Conservation (phyloP, 306 rosid species). For the Mimosa bimucronata region DNA sequence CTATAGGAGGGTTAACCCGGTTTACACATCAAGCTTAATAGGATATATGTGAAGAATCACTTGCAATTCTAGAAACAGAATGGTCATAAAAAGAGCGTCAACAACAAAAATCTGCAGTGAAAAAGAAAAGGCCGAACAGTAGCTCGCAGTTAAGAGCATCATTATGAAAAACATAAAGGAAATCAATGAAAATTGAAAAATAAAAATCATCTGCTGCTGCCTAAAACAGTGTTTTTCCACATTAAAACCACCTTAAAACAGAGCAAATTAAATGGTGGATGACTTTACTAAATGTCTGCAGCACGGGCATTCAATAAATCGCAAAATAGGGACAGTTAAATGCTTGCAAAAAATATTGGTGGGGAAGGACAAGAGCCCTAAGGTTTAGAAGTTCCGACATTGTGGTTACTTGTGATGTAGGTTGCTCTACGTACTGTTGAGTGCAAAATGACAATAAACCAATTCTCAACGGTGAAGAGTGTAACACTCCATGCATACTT, state of each 20-base stretch:
- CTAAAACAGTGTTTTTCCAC: neutral
- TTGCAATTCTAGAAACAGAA: neutral
- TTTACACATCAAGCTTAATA: neutral
- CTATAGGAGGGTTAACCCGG: neutral
- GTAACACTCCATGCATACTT: neutral
- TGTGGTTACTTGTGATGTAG: neutral
- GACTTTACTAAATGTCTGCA: neutral
- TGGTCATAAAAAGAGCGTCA: neutral
- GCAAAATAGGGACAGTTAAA: neutral
- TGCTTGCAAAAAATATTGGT: neutral
- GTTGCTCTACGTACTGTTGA: neutral
- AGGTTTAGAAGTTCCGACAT: neutral
- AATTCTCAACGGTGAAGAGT: slow-evolving; percentile 4
- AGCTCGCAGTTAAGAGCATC: neutral
- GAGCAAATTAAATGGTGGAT: neutral
- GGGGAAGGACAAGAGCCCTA: neutral
- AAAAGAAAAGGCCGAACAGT: neutral
- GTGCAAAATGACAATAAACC: neutral
- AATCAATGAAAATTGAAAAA: neutral
- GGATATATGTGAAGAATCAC: neutral
- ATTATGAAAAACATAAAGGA: neutral
- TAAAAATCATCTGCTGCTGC: neutral
- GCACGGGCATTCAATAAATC: neutral
- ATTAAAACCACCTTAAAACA: slow-evolving; percentile 1
- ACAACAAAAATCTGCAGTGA: neutral